Conservation (phyloP, 1,139 yeast genomes). For the Meyerozyma carpophila region DNA sequence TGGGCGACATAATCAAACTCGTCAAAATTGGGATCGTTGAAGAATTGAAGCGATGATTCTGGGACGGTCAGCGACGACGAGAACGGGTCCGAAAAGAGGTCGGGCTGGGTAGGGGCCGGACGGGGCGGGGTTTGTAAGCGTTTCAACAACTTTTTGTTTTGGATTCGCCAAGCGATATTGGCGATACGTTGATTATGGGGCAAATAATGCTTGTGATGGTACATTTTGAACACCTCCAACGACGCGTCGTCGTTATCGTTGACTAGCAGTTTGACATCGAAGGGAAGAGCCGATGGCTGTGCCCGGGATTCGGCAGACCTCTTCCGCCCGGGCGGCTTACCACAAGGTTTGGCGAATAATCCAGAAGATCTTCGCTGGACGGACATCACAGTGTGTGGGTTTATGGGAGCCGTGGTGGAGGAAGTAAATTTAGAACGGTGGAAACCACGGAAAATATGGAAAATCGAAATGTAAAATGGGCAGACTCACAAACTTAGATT, state of each 20-base stretch:
- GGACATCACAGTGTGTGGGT: neutral
- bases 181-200: conserved; percentile 42
- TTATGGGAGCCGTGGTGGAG: neutral
- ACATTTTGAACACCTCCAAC: conserved; percentile 36
- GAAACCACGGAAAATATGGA: no score
- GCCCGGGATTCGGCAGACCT: neutral
- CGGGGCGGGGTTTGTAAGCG: neutral
- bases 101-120: conserved; percentile 6
- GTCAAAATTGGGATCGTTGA: conserved; percentile 27
- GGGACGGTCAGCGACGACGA: neutral
- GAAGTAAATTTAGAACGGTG: no score
- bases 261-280: conserved; percentile 10
- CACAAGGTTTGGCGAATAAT: neutral
- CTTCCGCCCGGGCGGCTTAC: neutral
- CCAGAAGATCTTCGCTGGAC: neutral
- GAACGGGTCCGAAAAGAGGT: neutral
- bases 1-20: conserved; percentile 48
- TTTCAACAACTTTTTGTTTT: conserved; percentile 27
- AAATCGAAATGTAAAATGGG: no score
- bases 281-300: neutral
- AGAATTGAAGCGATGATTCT: conserved; percentile 3
- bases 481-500: no score
- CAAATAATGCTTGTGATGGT: conserved; percentile 35
- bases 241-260: conserved; percentile 29
- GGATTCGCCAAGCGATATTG: conserved; percentile 46